A percentile compares a stretch with the other conserved stretches of the same genome.
phyloP scores from a whole-genome alignment of 805 yeast genomes.

The Kazachstania africana region DNA sequence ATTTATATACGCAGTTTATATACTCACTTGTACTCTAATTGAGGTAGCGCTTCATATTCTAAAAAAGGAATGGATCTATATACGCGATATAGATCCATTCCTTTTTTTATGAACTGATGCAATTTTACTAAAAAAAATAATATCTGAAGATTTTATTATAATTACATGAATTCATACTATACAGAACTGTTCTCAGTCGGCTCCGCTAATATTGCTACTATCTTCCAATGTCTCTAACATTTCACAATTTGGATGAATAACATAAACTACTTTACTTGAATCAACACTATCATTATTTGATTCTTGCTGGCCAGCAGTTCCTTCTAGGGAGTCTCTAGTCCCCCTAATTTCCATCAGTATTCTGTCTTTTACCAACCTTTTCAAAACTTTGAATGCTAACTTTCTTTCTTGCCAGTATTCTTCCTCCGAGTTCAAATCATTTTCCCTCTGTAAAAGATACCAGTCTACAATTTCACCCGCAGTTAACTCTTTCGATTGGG shows the following conservation, averaged over 20 bases:
- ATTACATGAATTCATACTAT: no score
- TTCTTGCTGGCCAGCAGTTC: no score
- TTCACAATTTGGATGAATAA: constrained; percentile 75
- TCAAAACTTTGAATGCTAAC: constrained; percentile 68
- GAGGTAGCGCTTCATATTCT: no score
- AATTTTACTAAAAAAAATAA: no score
- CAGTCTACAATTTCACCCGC: constrained; percentile 64
- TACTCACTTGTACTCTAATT: not conserved
- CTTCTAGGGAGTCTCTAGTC: constrained; percentile 34
- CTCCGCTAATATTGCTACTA: not conserved
- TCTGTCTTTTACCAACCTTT: constrained; percentile 72
- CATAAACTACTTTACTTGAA: constrained; percentile 30
- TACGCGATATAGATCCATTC: no score
- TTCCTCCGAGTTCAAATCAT: constrained; percentile 53
- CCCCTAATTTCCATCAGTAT: constrained; percentile 60
- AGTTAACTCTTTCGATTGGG: constrained; percentile 48
- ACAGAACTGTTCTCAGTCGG: no score
- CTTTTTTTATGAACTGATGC: no score
- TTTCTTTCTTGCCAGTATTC: constrained; percentile 61
- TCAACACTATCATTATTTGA: constrained; percentile 18
- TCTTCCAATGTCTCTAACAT: constrained; percentile 38
- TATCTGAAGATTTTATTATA: no score
- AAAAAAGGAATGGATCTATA: no score
- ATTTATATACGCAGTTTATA: not conserved
- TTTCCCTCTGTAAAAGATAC: constrained; percentile 68